phyloP scores from a whole-genome alignment of 306 rosid species.

The Glycine tomentella region DNA sequence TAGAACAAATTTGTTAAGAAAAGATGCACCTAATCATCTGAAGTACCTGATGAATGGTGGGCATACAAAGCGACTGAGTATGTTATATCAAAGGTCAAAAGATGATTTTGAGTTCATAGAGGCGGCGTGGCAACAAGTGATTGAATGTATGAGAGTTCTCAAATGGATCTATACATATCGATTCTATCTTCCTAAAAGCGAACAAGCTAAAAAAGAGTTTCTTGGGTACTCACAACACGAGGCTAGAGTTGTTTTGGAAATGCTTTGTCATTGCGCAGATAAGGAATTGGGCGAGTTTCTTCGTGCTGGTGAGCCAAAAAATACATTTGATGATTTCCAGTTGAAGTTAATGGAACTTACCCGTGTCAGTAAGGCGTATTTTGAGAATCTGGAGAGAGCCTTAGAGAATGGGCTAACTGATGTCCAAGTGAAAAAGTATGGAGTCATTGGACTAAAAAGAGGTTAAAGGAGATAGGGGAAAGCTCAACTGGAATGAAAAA shows the following conservation, averaged over 20 bases:
- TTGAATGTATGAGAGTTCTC: constrained; percentile 62
- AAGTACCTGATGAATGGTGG: constrained; percentile 15
- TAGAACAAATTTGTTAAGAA: constrained; percentile 49
- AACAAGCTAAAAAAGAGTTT: constrained; percentile 43
- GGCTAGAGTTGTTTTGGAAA: constrained; percentile 54
- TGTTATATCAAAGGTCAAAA: constrained; percentile 33
- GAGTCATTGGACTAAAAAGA: not conserved
- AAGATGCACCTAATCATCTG: constrained; percentile 42
- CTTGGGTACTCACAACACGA: constrained; percentile 45
- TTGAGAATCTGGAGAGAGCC: constrained; percentile 18
- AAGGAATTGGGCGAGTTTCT: constrained; percentile 25
- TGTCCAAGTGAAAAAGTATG: not conserved
- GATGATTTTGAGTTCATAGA: constrained; percentile 50
- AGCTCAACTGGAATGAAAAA: not conserved
- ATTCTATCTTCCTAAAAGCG: constrained; percentile 52
- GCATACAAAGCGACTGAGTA: constrained; percentile 49
- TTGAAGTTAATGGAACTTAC: constrained; percentile 34
- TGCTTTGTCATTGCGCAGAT: constrained; percentile 47
- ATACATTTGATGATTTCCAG: not conserved
- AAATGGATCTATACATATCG: constrained; percentile 70
- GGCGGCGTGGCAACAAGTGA: constrained; percentile 59
- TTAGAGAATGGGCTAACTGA: constrained; percentile 30
- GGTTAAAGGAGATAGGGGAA: not conserved
- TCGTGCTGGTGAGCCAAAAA: not conserved
- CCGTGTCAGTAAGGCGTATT: constrained; percentile 37